These are phyloP conservation scores for Aspergillus leporis DNA, from an alignment of 495 filamentous ascomycete species.

Conservation along the genomic window DNA sequence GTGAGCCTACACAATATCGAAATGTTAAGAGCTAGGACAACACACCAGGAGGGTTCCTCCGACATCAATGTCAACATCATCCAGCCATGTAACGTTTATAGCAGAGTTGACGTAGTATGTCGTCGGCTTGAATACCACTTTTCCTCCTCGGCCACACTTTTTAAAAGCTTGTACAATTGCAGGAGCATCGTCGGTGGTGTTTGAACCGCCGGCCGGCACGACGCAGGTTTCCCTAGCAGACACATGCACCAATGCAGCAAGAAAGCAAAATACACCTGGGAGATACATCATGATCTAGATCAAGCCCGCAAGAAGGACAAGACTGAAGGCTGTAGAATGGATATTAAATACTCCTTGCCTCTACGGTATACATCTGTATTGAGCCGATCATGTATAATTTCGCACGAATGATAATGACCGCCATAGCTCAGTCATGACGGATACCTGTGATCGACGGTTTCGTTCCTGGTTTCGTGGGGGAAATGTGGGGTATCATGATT, in stretches of 20 bases:
- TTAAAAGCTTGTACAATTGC: conserved; percentile 43
- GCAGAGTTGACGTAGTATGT: conserved; percentile 43
- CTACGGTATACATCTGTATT: background rate
- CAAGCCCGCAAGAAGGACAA: background rate
- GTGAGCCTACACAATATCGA: background rate
- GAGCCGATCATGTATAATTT: background rate
- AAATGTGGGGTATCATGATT: background rate
- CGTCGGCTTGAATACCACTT: conserved; percentile 35
- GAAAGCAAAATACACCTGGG: background rate
- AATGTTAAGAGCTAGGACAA: background rate
- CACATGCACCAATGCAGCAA: conserved; percentile 2
- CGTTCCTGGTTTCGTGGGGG: background rate
- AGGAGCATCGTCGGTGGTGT: conserved; percentile 36
- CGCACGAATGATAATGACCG: background rate
- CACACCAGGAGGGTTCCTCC: conserved; percentile 31
- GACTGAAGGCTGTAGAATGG: background rate
- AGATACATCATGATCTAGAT: conserved; percentile 1
- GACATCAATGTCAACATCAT: conserved; percentile 44
- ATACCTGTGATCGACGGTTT: background rate
- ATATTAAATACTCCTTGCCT: background rate
- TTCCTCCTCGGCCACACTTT: conserved; percentile 38
- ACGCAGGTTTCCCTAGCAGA: conserved; percentile 13
- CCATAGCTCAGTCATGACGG: background rate
- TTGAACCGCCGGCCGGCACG: conserved; percentile 13
- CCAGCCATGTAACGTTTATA: conserved; percentile 43